These are phyloP conservation scores for Friedmanniomyces endolithicus DNA, from an alignment of 495 filamentous ascomycete species.

Conservation along the genomic window DNA sequence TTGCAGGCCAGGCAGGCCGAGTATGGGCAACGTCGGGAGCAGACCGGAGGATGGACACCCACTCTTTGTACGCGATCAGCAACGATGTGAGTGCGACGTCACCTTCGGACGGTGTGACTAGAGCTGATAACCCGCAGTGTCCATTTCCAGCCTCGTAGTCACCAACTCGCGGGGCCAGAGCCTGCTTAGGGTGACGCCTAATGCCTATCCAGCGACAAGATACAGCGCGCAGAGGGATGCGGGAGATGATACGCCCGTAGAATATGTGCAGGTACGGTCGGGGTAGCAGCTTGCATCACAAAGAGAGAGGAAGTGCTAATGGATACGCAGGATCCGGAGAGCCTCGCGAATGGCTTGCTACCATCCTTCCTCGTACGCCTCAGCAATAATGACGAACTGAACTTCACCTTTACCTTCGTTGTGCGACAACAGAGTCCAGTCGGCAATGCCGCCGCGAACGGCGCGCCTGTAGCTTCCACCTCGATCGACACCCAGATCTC, in stretches of 20 bases:
- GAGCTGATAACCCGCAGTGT: constrained; percentile 44
- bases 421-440: constrained; percentile 46
- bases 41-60: constrained; percentile 73
- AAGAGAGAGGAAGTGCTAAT: not conserved
- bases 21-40: constrained; percentile 90
- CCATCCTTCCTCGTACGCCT: constrained; percentile 79
- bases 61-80: constrained; percentile 83
- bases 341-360: constrained; percentile 37
- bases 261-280: constrained; percentile 71
- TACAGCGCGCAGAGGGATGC: constrained; percentile 61
- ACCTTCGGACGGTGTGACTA: constrained; percentile 12
- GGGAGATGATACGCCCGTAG: constrained; percentile 63
- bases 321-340: constrained; percentile 61
- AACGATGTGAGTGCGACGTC: constrained; percentile 49
- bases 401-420: constrained; percentile 84
- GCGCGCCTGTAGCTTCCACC: constrained; percentile 29
- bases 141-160: constrained; percentile 67
- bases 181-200: constrained; percentile 68
- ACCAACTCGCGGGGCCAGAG: constrained; percentile 62
- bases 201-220: constrained; percentile 75
- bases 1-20: not conserved
- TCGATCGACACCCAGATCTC: constrained; percentile 60
- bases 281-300: not conserved
- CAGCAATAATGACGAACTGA: constrained; percentile 77
- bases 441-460: constrained; percentile 31